Base-by-base conservation (phyloP, 306 rosid genomes). In the Cucumis cinereus region DNA sequence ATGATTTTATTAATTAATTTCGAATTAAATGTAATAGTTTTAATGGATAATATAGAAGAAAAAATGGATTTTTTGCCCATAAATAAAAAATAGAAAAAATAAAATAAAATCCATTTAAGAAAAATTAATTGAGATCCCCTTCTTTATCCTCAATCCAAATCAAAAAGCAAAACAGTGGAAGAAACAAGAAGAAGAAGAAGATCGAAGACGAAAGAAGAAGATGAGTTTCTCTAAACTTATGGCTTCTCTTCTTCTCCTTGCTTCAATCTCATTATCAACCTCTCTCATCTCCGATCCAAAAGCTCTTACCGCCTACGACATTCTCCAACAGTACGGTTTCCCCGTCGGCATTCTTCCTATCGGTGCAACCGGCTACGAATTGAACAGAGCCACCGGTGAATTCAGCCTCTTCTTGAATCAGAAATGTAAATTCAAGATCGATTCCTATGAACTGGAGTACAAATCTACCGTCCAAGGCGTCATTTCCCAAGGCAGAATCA, bases 261-360 rank as follows among this genome's bases (percentile, higher is more conserved):
- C 79, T 30, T 30, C 74, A 14, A 38, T 82, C 45, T 26, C 75
- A 67, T 56, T 54, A 26, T 64, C 81, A 41, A 26, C 12, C 28
- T 52, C 66, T 33, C 55, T 59, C 74, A 59, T 43, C 8, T 43
- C 71, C 1, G 63, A 74, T 17, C 74, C 13, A 30, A 69, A 75
- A 33, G 49, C 75, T 7, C 10, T 79, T 1, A 35, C 96, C 9
- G 91, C 89, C 1, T 88, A 90, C 71, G 85, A 87, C n/a, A 68
- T 86, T 68, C 87, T 90, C 2, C 49, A 53, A 57, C 83, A 85
- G 38, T 87, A 90, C 13, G 84, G 76, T 4, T 86, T 90, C 57
- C 96, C 96, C 14, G 68, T 60, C 26, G 93, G 96, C 45, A 79
- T 90, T 73, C 90, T 87, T n/a, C 96, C 96, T 2, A 60, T 38